Evolutionary conservation across 306 rosid species (phyloP), one percentile per base, ranked within the genome.

Genomic region (Medicago lupulina): DNA sequence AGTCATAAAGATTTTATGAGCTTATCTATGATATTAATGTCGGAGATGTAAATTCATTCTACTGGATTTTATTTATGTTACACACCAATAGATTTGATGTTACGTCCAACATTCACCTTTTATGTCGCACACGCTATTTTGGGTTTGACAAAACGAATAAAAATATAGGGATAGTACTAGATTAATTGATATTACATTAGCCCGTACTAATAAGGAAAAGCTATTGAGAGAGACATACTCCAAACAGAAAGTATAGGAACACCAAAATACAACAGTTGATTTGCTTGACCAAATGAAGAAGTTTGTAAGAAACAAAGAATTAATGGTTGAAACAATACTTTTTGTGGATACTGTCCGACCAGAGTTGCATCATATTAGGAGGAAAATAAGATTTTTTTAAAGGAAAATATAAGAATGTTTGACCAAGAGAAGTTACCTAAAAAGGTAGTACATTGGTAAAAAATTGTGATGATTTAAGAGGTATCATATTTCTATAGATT

Each of bases 41-140:
- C 11, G 62, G 31, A 49, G 10, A 73, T 58, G 21, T 44, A 57
- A 64, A 58, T 34, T 9, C 53, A 51, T 60, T 71, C 18, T 31
- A 67, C 50, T 57, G 10, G 47, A 38, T 50, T 25, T 39, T 55
- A 9, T 55, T 19, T 63, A 16, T 17, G 58, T 73, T 62, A 2
- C 3, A 36, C 43, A 38, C 82, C 66, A 70, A 70, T 78, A 0
- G 50, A 21, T 63, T 49, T 50, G 58, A 58, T 67, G 76, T 80
- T 68, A 57, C 83, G 23, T 67, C 44, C 34, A 14, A 44, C 51
- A 9, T 34, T 73, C 31, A 59, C 15, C 14, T 79, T 31, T 21
- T 66, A 11, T 36, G 55, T 15, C 55, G 57, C 60, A 65, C 79
- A 73, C 75, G 73, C 73, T 51, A 79, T 64, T 79, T 59, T 79